These are phyloP conservation scores for Eucalyptus urophylla DNA, from an alignment of 345 rosid genomes.

Conservation along the genomic window DNA sequence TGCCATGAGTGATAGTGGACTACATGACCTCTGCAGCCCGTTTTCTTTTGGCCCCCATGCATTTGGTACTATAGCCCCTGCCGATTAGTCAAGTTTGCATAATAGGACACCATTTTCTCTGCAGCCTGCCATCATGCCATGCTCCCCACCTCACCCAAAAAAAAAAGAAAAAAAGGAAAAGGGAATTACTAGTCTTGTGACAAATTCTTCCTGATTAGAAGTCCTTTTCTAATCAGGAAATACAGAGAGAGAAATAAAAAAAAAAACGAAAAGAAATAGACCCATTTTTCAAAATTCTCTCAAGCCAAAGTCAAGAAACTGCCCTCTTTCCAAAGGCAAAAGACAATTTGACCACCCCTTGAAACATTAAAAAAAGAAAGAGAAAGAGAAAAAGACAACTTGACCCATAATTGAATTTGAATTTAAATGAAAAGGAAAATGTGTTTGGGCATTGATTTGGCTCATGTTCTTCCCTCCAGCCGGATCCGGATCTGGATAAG, in stretches of 20 bases:
- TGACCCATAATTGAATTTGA: neutral
- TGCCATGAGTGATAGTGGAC: neutral
- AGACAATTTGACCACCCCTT: neutral
- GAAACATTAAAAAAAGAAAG: neutral
- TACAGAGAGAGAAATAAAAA: neutral
- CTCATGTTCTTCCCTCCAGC: neutral
- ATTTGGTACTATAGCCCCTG: neutral
- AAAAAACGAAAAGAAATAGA: neutral
- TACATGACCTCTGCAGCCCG: neutral
- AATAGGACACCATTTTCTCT: neutral
- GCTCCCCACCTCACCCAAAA: neutral
- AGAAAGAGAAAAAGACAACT: neutral
- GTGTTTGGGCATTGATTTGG: neutral
- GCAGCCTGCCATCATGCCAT: neutral
- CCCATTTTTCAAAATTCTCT: neutral
- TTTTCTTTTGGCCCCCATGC: neutral
- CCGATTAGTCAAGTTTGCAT: neutral
- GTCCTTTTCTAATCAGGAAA: neutral
- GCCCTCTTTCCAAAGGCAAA: neutral
- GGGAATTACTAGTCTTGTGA: neutral
- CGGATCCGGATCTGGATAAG: neutral
- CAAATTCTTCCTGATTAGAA: neutral
- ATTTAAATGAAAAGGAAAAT: neutral
- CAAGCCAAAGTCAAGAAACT: neutral
- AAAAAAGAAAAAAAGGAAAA: neutral